A percentile compares a stretch with the other conserved stretches of the same genome.
Conservation (phyloP, 2,329 filamentous ascomycete genomes). For the Aspergillus aculeatus region DNA sequence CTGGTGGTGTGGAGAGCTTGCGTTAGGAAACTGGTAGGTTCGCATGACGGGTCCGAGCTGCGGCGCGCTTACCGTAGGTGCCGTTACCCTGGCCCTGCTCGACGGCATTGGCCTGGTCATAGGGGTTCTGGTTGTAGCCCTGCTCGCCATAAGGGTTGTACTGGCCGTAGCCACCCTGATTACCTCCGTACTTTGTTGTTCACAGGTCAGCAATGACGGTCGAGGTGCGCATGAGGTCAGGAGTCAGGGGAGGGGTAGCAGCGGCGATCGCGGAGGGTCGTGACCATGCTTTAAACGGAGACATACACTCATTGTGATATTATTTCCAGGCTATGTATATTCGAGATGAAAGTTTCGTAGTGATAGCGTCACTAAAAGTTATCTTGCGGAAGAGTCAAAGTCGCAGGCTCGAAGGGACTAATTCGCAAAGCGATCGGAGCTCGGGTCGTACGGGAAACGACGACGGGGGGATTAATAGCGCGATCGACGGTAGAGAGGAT, state of each 20-base stretch:
- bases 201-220: slow-evolving; percentile 24
- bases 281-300: not conserved
- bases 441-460: slow-evolving; percentile 14
- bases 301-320: slow-evolving; percentile 21
- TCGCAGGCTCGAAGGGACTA: not conserved
- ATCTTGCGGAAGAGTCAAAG: not conserved
- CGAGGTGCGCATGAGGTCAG: not conserved
- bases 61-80: slow-evolving; percentile 32
- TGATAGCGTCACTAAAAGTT: not conserved
- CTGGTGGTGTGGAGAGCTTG: slow-evolving; percentile 24
- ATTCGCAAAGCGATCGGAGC: not conserved
- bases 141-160: slow-evolving; percentile 54
- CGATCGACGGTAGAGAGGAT: not conserved
- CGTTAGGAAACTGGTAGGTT: not conserved
- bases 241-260: slow-evolving; percentile 3
- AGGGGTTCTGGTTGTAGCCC: slow-evolving; percentile 26
- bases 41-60: not conserved
- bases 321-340: not conserved
- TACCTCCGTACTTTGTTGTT: slow-evolving; percentile 32
- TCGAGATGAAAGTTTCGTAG: not conserved
- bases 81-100: slow-evolving; percentile 38
- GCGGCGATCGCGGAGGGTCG: not conserved
- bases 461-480: not conserved
- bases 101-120: slow-evolving; percentile 30
- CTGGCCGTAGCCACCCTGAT: slow-evolving; percentile 50